phyloP scores from a whole-genome alignment of 768 basidiomycete genomes.

The Mrakia frigida region DNA sequence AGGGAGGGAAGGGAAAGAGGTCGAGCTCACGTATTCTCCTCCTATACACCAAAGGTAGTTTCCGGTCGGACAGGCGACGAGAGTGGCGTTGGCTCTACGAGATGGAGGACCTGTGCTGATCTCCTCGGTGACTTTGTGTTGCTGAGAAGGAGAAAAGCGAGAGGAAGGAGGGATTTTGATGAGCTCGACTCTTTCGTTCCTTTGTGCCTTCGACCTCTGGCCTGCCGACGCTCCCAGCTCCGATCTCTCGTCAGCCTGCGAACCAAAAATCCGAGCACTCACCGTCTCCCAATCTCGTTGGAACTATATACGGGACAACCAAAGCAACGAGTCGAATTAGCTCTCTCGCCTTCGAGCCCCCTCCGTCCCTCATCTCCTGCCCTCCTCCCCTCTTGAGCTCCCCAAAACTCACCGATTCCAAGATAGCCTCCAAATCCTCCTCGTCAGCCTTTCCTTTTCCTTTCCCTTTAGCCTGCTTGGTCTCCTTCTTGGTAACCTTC shows the following conservation, averaged over 20 bases:
- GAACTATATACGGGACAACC: constrained; percentile 42
- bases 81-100: constrained; percentile 72
- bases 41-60: constrained; percentile 62
- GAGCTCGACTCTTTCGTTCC: background rate
- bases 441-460: constrained; percentile 51
- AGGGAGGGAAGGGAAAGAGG: background rate
- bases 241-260: background rate
- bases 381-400: background rate
- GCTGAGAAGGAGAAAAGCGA: constrained; percentile 20
- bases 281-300: constrained; percentile 72
- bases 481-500: constrained; percentile 63
- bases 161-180: background rate
- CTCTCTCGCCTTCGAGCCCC: constrained; percentile 7
- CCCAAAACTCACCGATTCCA: constrained; percentile 58
- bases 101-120: constrained; percentile 75
- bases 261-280: constrained; percentile 34
- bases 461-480: constrained; percentile 40
- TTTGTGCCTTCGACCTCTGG: background rate
- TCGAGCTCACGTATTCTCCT: constrained; percentile 23
- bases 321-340: too few relatives aligned
- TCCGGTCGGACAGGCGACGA: constrained; percentile 72
- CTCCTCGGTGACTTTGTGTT: constrained; percentile 76
- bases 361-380: background rate
- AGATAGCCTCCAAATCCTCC: constrained; percentile 70
- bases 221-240: background rate